Evolutionary conservation across 192 early-diverging fungal genomes (phyloP).

Genomic region (Diversispora epigaea): DNA sequence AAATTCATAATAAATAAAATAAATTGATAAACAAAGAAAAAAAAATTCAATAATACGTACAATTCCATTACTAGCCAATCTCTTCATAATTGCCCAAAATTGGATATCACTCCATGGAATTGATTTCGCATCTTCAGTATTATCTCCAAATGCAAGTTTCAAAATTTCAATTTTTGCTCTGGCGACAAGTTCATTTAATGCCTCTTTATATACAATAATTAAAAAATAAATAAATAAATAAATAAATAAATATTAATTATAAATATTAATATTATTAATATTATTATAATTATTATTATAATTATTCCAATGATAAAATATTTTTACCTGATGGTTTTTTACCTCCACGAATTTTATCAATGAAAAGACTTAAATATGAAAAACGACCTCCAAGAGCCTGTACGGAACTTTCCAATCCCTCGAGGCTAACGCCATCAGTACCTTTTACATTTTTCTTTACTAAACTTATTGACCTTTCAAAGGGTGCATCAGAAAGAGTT

Average conservation of each 20-base stretch:
- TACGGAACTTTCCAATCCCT: conserved; percentile 52
- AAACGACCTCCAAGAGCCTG: conserved; percentile 83
- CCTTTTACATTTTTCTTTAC: conserved; percentile 54
- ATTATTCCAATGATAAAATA: background rate
- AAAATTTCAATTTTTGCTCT: conserved; percentile 82
- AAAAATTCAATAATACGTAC: conserved; percentile 41
- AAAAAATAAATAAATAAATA: background rate
- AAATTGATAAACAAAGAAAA: conserved; percentile 17
- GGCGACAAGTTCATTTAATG: conserved; percentile 80
- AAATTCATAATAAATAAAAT: background rate
- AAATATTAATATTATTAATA: no score
- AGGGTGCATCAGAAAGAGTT: conserved; percentile 68
- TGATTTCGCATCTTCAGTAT: conserved; percentile 42
- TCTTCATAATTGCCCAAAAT: conserved; percentile 84
- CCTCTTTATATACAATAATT: conserved; percentile 48
- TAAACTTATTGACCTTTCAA: conserved; percentile 61
- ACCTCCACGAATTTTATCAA: conserved; percentile 85
- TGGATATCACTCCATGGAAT: conserved; percentile 81
- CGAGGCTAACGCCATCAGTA: conserved; percentile 39
- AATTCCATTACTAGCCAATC: conserved; percentile 58
- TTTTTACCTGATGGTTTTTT: conserved; percentile 54
- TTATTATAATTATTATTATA: background rate
- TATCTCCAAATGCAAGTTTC: conserved; percentile 81
- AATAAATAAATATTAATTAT: no score
- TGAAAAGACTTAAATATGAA: conserved; percentile 85